A percentile compares a stretch with the other conserved stretches of the same genome.
These are phyloP conservation scores for Thraustotheca clavata DNA, from an alignment of 352 stramenopile genomes.

Conservation along the genomic window DNA sequence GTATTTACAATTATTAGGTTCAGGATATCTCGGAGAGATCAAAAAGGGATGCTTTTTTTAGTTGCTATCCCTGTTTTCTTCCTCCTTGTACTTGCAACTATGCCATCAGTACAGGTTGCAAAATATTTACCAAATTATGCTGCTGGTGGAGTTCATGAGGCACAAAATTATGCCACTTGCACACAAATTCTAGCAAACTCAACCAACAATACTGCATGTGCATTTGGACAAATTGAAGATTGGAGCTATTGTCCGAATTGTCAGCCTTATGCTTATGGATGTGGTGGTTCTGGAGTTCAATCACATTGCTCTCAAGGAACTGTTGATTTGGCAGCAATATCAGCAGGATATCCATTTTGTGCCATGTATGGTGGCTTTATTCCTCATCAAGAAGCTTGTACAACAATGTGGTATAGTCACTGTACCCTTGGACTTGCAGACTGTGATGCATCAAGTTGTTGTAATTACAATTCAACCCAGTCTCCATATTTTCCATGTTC, in stretches of 20 bases:
- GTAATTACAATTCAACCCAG: constrained; percentile 26
- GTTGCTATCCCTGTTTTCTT: constrained; percentile 56
- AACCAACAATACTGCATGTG: neutral
- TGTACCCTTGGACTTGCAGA: constrained; percentile 34
- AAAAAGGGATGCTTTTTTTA: constrained; percentile 49
- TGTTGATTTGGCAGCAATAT: neutral
- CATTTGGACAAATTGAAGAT: neutral
- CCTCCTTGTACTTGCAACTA: constrained; percentile 35
- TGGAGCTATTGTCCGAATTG: neutral
- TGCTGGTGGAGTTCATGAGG: neutral
- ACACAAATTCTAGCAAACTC: neutral
- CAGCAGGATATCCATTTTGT: constrained; percentile 5
- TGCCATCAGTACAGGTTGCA: constrained; percentile 45
- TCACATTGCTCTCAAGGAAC: neutral
- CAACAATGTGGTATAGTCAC: constrained; percentile 28
- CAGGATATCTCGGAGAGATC: constrained; percentile 50
- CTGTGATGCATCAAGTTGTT: constrained; percentile 33
- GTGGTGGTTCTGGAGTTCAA: neutral
- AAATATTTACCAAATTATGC: constrained; percentile 25
- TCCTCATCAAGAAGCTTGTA: neutral
- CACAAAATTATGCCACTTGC: neutral
- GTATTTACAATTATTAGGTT: constrained; percentile 21
- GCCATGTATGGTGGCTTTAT: neutral
- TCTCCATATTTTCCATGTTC: constrained; percentile 34
- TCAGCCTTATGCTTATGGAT: neutral